Evolutionary conservation across 2,329 filamentous ascomycete species (phyloP), one percentile per base, ranked within the genome.

Genomic region (Fusarium zealandicum): DNA sequence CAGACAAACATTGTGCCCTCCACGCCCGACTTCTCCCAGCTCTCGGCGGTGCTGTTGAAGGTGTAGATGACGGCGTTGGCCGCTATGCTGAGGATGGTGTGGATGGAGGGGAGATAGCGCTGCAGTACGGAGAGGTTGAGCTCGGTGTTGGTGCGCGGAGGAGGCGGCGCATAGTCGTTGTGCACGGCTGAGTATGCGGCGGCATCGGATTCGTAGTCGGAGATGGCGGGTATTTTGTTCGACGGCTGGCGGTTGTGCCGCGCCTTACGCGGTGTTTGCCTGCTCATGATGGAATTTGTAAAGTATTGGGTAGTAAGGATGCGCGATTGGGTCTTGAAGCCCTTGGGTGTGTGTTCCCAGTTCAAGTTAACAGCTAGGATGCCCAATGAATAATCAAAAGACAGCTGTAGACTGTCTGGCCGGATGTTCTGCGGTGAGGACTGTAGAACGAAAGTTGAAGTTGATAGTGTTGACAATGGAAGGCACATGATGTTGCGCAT

Each of bases 1-100:
- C 90, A 96, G 46, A 98, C 84, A 72, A 98, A 99, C 61, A 98
- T 79, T 11, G 91, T 90, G 32, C 95, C 95, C 74, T 96, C 93
- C 10, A 93, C 83, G 50, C 88, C 90, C 38, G 84, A 84, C 78
- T 96, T 96, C 70, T 95, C 90, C 95, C 95, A 98, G 54, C 80
- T 76, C 45, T 83, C 78, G 3, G 85, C 81, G 5, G 80, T 75
- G 39, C 84, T 80, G 57, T 82, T 84, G 76, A 96, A 95, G 40
- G 83, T 84, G 79, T 97, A 98, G 63, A 97, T 83, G 30, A 95
- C 90, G 20, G 90, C 90, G 68, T 93, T 96, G 27, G 90, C 88
- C 6, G 92, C 92, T 63, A 95, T 89, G 59, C 89, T 88, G 60
- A 92, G 80, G 69, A 97, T 92, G 45, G 81, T 78, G 53, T 80